Conservation (phyloP, 805 yeast genomes). For the Starmerella vaccinii region DNA sequence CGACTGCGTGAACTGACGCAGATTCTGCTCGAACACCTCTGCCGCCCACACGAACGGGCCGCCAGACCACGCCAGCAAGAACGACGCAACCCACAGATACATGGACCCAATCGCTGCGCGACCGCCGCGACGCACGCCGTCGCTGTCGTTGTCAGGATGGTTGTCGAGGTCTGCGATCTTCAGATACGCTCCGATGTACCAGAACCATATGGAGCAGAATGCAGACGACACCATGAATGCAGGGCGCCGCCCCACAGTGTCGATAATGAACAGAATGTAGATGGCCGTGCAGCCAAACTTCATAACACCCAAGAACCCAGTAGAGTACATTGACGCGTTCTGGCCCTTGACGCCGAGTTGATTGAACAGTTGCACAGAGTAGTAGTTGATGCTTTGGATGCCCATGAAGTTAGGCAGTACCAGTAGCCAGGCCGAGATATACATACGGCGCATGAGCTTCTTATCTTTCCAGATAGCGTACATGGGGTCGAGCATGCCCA, state of each 20-base stretch:
- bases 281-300: constrained; percentile 9
- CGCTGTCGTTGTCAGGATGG: too few relatives aligned
- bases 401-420: constrained; percentile 16
- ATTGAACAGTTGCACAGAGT: constrained; percentile 11
- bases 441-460: constrained; percentile 8
- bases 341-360: constrained; percentile 12
- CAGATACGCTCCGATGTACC: constrained; percentile 14
- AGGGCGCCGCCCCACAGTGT: constrained; percentile 8
- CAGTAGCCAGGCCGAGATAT: constrained; percentile 7
- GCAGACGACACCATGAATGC: constrained; percentile 10
- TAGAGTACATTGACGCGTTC: constrained; percentile 13
- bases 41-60: constrained; percentile 16
- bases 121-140: constrained; percentile 7
- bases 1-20: constrained; percentile 13
- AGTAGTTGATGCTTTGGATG: constrained; percentile 14
- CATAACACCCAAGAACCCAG: constrained; percentile 14
- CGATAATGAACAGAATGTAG: constrained; percentile 12
- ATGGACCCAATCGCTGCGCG: constrained; percentile 9
- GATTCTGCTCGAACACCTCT: constrained; percentile 11
- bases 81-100: constrained; percentile 15
- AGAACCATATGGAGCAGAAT: constrained; percentile 12
- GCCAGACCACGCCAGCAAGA: constrained; percentile 13
- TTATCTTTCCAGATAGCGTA: neutral
- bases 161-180: constrained; percentile 6
- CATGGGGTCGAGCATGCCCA: constrained; percentile 10